phyloP scores from a whole-genome alignment of 371 early-diverging fungal genomes.

The Mortierella sp. region DNA sequence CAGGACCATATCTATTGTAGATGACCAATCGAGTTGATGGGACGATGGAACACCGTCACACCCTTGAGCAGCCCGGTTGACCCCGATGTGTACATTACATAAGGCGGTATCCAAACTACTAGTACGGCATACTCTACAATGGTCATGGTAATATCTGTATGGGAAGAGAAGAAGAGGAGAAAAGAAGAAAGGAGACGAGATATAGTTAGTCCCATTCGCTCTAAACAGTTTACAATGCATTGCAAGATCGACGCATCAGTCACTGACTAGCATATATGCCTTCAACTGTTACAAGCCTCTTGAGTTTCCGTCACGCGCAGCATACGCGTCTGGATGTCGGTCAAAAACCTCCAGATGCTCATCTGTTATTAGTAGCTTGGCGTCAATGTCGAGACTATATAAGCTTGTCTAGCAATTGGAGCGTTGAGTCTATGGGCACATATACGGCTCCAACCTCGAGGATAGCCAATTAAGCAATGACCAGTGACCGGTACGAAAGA shows the following conservation, averaged over 20 bases:
- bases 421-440: not conserved
- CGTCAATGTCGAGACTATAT: not conserved
- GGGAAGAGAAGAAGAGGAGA: not conserved
- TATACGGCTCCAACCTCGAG: slow-evolving; percentile 3
- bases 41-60: slow-evolving; percentile 35
- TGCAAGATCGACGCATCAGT: too few relatives aligned
- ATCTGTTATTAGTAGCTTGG: not conserved
- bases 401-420: not conserved
- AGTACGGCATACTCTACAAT: too few relatives aligned
- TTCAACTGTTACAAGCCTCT: too few relatives aligned
- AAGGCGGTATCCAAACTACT: too few relatives aligned
- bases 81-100: slow-evolving; percentile 61
- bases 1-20: not conserved
- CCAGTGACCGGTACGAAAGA: not conserved
- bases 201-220: too few relatives aligned
- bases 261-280: too few relatives aligned
- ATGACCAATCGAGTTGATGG: slow-evolving; percentile 1
- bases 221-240: too few relatives aligned
- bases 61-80: slow-evolving; percentile 65
- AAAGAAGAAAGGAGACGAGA: too few relatives aligned
- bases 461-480: not conserved
- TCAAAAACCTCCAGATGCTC: not conserved
- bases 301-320: too few relatives aligned
- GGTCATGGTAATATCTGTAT: not conserved
- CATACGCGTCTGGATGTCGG: too few relatives aligned